phyloP scores from a whole-genome alignment of 331 rosid genomes.

The Quercus tomentella region DNA sequence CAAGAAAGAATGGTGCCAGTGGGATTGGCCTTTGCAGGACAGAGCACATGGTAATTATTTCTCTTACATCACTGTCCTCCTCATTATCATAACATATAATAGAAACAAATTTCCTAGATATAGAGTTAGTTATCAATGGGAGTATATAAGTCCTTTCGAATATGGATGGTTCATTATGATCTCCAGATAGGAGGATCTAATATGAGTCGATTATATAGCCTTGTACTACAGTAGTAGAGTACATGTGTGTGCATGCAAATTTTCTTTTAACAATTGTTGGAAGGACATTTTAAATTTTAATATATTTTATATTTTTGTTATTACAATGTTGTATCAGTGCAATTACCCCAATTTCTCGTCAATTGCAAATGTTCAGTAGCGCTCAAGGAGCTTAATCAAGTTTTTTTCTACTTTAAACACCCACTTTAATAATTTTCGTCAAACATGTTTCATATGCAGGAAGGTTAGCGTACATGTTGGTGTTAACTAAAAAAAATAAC shows the following conservation, averaged over 20 bases:
- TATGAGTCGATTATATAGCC: neutral
- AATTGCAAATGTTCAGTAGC: neutral
- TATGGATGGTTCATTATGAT: neutral
- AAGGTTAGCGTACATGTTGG: neutral
- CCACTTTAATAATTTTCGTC: neutral
- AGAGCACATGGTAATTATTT: slow-evolving; percentile 84
- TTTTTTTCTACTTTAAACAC: neutral
- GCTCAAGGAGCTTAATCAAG: neutral
- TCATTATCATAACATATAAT: neutral
- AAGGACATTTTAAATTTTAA: neutral
- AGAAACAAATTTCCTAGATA: neutral
- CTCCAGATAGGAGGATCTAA: neutral
- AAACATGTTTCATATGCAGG: neutral
- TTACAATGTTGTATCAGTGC: neutral
- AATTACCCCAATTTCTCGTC: neutral
- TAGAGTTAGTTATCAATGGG: neutral
- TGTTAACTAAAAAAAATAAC: neutral
- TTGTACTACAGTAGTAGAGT: too few species aligned
- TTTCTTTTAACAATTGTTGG: neutral
- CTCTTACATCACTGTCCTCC: slow-evolving; percentile 1
- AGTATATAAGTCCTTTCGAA: neutral
- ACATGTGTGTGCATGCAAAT: neutral
- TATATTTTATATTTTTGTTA: neutral
- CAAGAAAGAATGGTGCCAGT: slow-evolving; percentile 86
- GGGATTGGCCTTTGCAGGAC: slow-evolving; percentile 99